Conservation (phyloP, 495 filamentous ascomycete species). For the Neohortaea acidophila region DNA sequence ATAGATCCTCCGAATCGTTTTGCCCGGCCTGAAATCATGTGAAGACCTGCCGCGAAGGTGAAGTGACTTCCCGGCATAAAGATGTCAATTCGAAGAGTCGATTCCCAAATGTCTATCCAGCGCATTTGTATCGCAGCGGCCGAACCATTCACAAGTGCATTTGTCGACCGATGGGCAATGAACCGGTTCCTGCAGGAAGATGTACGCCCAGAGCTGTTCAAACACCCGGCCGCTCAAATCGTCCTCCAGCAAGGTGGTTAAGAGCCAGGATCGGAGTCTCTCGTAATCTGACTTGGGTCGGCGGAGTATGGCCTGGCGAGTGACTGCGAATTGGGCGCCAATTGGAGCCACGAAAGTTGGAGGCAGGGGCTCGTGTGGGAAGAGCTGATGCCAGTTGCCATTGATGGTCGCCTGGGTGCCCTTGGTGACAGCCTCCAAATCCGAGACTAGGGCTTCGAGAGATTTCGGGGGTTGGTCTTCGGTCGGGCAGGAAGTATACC, state of each 20-base stretch:
- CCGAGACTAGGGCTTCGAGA: conserved; percentile 6
- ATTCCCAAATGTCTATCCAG: no score
- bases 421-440: background rate
- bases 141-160: conserved; percentile 7
- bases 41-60: no score
- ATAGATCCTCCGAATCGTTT: no score
- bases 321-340: conserved; percentile 53
- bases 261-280: conserved; percentile 51
- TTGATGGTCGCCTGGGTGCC: conserved; percentile 22
- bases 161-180: conserved; percentile 5
- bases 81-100: no score
- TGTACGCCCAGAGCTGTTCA: conserved; percentile 60
- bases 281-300: conserved; percentile 45
- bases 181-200: conserved; percentile 36
- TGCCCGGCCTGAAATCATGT: no score
- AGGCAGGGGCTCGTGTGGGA: conserved; percentile 36
- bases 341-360: conserved; percentile 33
- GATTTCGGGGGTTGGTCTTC: conserved; percentile 42
- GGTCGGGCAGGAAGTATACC: conserved; percentile 37
- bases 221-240: conserved; percentile 53
- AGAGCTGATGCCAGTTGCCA: conserved; percentile 24
- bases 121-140: conserved; percentile 7
- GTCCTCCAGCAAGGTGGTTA: conserved; percentile 45
- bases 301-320: conserved; percentile 28
- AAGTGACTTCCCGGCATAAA: no score